Percentiles rank a stretch among this genome's conserved stretches.
These are phyloP conservation scores for Aspergillus transmontanensis DNA, from an alignment of 2,329 filamentous ascomycete genomes.

Conservation along the genomic window DNA sequence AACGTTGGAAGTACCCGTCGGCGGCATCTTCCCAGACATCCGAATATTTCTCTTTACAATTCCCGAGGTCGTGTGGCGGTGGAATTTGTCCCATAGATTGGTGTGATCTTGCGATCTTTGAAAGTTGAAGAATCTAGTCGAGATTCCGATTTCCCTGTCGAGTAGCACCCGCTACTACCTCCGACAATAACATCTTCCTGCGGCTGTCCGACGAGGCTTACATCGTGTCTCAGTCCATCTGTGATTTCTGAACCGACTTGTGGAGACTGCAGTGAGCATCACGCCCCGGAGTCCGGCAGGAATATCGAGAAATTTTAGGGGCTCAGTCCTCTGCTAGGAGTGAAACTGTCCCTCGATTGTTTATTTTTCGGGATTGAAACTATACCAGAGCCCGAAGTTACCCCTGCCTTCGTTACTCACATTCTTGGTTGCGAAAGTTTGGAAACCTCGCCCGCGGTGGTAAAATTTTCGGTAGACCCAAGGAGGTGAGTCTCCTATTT, in stretches of 20 bases:
- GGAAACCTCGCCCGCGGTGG: slow-evolving; percentile 7
- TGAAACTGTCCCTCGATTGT: neutral
- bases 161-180: neutral
- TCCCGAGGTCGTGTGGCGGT: slow-evolving; percentile 2
- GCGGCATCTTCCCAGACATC: neutral
- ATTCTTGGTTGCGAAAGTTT: slow-evolving; percentile 18
- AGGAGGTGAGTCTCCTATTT: slow-evolving; percentile 1
- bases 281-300: neutral
- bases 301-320: neutral
- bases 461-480: neutral
- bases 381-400: slow-evolving; percentile 1
- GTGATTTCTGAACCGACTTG: neutral
- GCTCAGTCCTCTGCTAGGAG: neutral
- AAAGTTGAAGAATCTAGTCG: neutral
- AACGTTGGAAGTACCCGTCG: neutral
- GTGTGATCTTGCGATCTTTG: neutral
- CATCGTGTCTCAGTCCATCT: slow-evolving; percentile 15
- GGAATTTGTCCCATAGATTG: neutral
- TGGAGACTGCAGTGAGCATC: neutral
- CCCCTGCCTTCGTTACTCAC: slow-evolving; percentile 11
- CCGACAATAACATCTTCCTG: slow-evolving; percentile 7
- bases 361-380: neutral
- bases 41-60: neutral
- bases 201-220: slow-evolving; percentile 14
- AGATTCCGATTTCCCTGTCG: neutral